Evolutionary conservation across 805 yeast genomes (phyloP).

Genomic region (Ogataea trehalophila): DNA sequence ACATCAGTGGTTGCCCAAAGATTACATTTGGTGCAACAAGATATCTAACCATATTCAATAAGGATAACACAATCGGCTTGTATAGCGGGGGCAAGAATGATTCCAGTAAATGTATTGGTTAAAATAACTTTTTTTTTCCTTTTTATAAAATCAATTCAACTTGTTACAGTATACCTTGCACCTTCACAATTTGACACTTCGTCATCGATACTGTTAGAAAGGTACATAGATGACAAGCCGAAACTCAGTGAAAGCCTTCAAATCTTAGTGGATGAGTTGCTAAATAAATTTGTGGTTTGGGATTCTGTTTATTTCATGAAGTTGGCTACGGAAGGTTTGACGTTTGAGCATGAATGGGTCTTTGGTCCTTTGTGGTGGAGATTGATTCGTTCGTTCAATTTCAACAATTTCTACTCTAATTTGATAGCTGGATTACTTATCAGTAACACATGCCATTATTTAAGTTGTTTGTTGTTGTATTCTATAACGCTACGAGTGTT

Average conservation of each 20-base stretch:
- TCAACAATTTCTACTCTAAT: conserved; percentile 37
- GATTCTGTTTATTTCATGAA: conserved; percentile 76
- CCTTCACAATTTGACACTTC: conserved; percentile 50
- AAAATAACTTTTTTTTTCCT: conserved; percentile 19
- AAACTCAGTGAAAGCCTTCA: conserved; percentile 1
- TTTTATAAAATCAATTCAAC: conserved; percentile 34
- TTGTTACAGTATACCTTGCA: conserved; percentile 32
- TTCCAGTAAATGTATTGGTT: not conserved
- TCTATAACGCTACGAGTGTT: conserved; percentile 36
- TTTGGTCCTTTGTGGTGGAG: conserved; percentile 78
- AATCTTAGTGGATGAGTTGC: conserved; percentile 19
- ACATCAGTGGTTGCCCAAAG: no score
- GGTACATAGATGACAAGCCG: conserved; percentile 14
- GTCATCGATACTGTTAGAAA: conserved; percentile 32
- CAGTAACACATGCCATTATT: conserved; percentile 48
- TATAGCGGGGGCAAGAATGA: not conserved
- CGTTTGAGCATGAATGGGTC: conserved; percentile 89
- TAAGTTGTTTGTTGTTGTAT: conserved; percentile 45
- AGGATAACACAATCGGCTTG: not conserved
- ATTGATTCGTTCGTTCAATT: conserved; percentile 23
- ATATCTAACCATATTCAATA: no score
- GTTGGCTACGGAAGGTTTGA: conserved; percentile 43
- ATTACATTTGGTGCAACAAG: no score
- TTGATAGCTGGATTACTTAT: conserved; percentile 44
- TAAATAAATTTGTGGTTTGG: conserved; percentile 68